Conservation (phyloP, 2,329 filamentous ascomycete genomes). For the Pyrenophora graminea region DNA sequence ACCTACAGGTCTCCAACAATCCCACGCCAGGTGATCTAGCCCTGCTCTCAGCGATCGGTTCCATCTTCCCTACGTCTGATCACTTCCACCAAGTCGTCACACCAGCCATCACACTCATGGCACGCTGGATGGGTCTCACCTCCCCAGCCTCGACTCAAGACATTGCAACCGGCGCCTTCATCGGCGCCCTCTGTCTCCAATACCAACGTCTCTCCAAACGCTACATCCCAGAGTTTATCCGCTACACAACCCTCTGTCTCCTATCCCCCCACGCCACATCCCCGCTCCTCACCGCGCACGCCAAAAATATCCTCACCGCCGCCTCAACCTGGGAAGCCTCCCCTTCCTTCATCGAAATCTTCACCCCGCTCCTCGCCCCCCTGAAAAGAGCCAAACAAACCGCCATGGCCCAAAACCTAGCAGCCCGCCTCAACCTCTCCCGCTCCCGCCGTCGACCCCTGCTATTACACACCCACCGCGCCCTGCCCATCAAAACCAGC, state of each 20-base stretch:
- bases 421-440: constrained; percentile 64
- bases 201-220: constrained; percentile 84
- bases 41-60: constrained; percentile 79
- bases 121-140: constrained; percentile 79
- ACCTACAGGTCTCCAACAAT: constrained; percentile 59
- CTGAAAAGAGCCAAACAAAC: constrained; percentile 38
- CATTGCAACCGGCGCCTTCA: constrained; percentile 73
- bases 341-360: constrained; percentile 77
- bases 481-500: constrained; percentile 82
- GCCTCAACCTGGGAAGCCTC: constrained; percentile 75
- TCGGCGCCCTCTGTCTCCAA: constrained; percentile 77
- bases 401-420: constrained; percentile 65
- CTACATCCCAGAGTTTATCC: constrained; percentile 86
- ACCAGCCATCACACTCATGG: constrained; percentile 83
- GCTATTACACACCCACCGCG: constrained; percentile 84
- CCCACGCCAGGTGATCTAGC: constrained; percentile 72
- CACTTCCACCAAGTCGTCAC: constrained; percentile 96
- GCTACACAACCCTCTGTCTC: constrained; percentile 77
- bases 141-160: constrained; percentile 68
- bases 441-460: constrained; percentile 74
- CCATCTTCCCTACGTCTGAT: constrained; percentile 91
- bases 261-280: constrained; percentile 45
- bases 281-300: constrained; percentile 62
- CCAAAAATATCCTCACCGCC: constrained; percentile 68
- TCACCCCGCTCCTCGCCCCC: constrained; percentile 60